Evolutionary conservation across 192 early-diverging fungal species (phyloP).

Genomic region (Coemansia sp.): DNA sequence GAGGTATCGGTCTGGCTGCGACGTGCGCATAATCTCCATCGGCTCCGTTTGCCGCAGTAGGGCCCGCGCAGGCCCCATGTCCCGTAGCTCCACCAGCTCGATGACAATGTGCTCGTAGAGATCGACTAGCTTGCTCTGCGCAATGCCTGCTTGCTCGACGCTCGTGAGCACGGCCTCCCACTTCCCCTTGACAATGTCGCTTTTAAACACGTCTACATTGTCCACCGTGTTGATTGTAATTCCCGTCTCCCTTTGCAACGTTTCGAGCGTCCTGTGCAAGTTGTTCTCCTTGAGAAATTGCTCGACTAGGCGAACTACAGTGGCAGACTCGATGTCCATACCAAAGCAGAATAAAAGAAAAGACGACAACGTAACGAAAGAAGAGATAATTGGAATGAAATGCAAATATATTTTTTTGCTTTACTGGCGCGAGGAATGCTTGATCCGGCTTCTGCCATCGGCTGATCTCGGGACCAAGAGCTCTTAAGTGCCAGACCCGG

Average conservation of each 20-base stretch:
- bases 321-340: slow-evolving; percentile 55
- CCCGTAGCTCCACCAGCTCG: slow-evolving; percentile 84
- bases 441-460: no score
- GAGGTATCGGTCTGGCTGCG: slow-evolving; percentile 80
- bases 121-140: slow-evolving; percentile 73
- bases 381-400: no score
- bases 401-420: no score
- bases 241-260: slow-evolving; percentile 83
- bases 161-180: slow-evolving; percentile 89
- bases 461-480: no score
- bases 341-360: neutral
- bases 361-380: neutral
- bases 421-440: no score
- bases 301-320: slow-evolving; percentile 86
- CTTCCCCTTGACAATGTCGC: slow-evolving; percentile 75
- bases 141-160: slow-evolving; percentile 67
- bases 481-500: neutral
- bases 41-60: slow-evolving; percentile 90
- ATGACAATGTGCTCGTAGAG: slow-evolving; percentile 92
- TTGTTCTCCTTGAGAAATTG: slow-evolving; percentile 95
- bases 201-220: slow-evolving; percentile 69
- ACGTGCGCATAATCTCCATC: slow-evolving; percentile 79
- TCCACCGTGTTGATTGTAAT: slow-evolving; percentile 88
- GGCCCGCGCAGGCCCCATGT: slow-evolving; percentile 81
- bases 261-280: slow-evolving; percentile 72